Percentiles rank a stretch among this genome's conserved stretches.
phyloP scores from a whole-genome alignment of 2,329 filamentous ascomycete genomes.

The Cladobotryum mycophilum region DNA sequence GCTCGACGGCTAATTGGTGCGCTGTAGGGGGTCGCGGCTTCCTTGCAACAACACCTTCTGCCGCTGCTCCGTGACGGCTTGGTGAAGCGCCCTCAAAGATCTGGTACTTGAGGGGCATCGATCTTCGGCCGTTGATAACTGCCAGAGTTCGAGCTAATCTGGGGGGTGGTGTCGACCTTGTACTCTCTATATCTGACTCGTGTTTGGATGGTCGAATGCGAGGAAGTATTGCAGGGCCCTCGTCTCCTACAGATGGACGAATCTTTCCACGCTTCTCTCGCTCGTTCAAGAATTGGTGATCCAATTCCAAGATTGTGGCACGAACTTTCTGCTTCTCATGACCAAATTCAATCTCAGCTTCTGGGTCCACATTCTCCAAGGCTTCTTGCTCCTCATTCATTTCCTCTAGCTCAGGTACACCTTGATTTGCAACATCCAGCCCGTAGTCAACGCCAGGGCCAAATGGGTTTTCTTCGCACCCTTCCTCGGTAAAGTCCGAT shows the following conservation, averaged over 20 bases:
- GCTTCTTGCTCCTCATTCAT: conserved; percentile 61
- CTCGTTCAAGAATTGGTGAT: conserved; percentile 62
- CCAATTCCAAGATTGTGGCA: conserved; percentile 67
- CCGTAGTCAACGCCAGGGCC: conserved; percentile 64
- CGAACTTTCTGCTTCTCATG: conserved; percentile 67
- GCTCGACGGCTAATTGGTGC: conserved; percentile 74
- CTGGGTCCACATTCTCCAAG: conserved; percentile 67
- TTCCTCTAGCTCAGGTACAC: conserved; percentile 59
- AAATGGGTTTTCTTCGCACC: conserved; percentile 85
- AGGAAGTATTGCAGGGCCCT: conserved; percentile 54
- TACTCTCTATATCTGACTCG: conserved; percentile 42
- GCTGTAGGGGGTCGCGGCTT: conserved; percentile 72
- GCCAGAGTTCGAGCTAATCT: conserved; percentile 22
- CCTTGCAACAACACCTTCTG: conserved; percentile 48
- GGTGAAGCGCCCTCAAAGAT: conserved; percentile 57
- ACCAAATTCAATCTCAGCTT: conserved; percentile 64
- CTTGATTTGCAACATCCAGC: conserved; percentile 59
- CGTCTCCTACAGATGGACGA: conserved; percentile 35
- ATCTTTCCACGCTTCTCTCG: conserved; percentile 52
- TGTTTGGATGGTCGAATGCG: conserved; percentile 59
- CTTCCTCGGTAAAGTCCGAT: conserved; percentile 85
- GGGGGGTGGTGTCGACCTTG: conserved; percentile 37
- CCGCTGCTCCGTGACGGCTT: conserved; percentile 39
- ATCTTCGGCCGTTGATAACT: conserved; percentile 30
- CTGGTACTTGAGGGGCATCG: conserved; percentile 51